Conservation (phyloP, 768 basidiomycete species). For the Psilocybe cubensis region DNA sequence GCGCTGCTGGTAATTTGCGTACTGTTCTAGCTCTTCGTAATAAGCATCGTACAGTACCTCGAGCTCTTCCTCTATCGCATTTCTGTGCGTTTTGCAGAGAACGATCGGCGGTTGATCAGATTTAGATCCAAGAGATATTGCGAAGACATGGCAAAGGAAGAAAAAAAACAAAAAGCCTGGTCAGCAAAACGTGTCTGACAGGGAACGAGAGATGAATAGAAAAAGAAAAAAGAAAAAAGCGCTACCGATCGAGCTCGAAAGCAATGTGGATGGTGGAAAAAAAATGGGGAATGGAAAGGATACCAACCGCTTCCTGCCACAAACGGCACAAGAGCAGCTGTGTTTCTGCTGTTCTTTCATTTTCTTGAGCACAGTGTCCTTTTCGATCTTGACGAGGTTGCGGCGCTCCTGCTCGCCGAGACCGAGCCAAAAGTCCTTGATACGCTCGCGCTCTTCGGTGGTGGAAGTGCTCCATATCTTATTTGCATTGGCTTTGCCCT, state of each 20-base stretch:
- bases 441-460: conserved; percentile 92
- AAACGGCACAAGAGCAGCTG: conserved; percentile 93
- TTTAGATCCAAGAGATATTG: conserved; percentile 33
- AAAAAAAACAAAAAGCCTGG: conserved; percentile 19
- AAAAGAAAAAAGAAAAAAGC: conserved; percentile 26
- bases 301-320: conserved; percentile 86
- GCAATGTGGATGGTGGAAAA: conserved; percentile 16
- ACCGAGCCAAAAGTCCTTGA: conserved; percentile 97
- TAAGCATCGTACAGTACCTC: conserved; percentile 99
- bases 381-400: conserved; percentile 95
- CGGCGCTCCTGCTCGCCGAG: conserved; percentile 91
- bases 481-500: conserved; percentile 53
- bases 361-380: conserved; percentile 95
- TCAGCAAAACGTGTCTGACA: conserved; percentile 19
- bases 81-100: conserved; percentile 49
- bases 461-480: conserved; percentile 97
- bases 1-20: conserved; percentile 97
- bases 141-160: conserved; percentile 18
- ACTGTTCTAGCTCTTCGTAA: conserved; percentile 99
- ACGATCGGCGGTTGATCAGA: conserved; percentile 30
- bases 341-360: conserved; percentile 99
- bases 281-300: conserved; percentile 25
- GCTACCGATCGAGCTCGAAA: neutral
- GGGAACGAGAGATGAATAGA: conserved; percentile 13
- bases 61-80: conserved; percentile 99